A percentile compares a stretch with the other conserved stretches of the same genome.
Conservation (phyloP, 1,284 basidiomycete species). For the Coniferiporia sulphurascens region DNA sequence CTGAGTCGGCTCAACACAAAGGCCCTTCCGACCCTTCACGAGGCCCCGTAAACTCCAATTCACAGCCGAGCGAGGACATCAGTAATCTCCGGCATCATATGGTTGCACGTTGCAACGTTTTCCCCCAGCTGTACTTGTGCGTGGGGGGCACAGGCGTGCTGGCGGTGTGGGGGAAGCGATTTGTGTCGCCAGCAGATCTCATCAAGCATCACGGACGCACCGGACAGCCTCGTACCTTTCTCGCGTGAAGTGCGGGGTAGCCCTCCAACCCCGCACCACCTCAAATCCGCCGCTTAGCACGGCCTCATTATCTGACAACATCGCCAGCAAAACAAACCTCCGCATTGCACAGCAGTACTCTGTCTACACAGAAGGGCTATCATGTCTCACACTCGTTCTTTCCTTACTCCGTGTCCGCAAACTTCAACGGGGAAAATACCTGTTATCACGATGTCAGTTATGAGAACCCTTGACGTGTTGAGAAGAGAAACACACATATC, state of each 20-base stretch:
- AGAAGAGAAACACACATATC: conserved; percentile 60
- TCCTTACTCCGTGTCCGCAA: conserved; percentile 45
- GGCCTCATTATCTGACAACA: background rate
- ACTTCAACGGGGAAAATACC: conserved; percentile 65
- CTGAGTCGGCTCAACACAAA: no score
- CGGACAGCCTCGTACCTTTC: conserved; percentile 6
- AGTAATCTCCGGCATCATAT: background rate
- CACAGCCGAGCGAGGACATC: background rate
- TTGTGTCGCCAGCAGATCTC: conserved; percentile 12
- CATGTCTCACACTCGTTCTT: conserved; percentile 16
- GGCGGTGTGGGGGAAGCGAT: background rate
- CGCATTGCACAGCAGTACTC: conserved; percentile 2
- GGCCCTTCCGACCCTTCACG: background rate
- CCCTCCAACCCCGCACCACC: background rate
- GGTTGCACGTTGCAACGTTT: background rate
- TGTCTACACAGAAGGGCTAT: conserved; percentile 7
- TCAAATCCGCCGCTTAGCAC: background rate
- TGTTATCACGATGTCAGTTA: conserved; percentile 28
- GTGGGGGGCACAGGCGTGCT: background rate
- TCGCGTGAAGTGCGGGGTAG: conserved; percentile 17
- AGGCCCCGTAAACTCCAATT: background rate
- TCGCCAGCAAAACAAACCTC: background rate
- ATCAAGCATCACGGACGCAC: conserved; percentile 1
- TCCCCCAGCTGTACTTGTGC: background rate
- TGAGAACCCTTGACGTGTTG: conserved; percentile 26